These are phyloP conservation scores for Arachnopeziza araneosa DNA, from an alignment of 2,329 filamentous ascomycete species.

Conservation along the genomic window DNA sequence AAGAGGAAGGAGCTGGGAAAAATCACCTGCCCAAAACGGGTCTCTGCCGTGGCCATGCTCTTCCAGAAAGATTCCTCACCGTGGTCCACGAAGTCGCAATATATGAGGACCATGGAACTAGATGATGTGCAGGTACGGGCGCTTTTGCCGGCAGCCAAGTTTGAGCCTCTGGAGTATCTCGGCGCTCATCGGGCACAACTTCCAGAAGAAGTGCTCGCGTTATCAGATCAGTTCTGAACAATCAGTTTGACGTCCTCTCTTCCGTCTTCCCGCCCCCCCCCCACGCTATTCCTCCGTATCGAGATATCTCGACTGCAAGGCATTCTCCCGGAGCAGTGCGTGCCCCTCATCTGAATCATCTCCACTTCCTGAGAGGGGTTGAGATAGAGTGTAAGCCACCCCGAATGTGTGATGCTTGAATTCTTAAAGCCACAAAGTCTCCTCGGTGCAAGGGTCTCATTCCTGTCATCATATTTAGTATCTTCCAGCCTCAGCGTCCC, in stretches of 20 bases:
- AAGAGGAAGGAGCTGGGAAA: not conserved
- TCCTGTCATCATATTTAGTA: not conserved
- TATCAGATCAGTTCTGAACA: not conserved
- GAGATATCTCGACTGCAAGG: not conserved
- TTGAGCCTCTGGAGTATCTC: not conserved
- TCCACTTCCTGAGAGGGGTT: not conserved
- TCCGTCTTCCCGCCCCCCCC: not conserved
- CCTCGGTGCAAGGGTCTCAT: not conserved
- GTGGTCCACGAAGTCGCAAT: not conserved
- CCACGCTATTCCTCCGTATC: not conserved
- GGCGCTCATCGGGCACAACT: not conserved
- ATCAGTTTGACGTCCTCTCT: not conserved
- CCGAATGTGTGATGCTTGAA: not conserved
- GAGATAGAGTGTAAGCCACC: not conserved
- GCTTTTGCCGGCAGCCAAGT: not conserved
- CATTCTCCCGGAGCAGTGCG: not conserved
- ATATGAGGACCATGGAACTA: not conserved
- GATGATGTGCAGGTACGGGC: not conserved
- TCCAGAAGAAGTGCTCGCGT: not conserved
- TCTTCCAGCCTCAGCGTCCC: not conserved
- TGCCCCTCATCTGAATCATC: not conserved
- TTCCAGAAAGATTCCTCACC: not conserved
- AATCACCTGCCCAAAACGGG: not conserved
- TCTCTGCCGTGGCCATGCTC: not conserved
- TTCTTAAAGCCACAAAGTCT: not conserved